These are phyloP conservation scores for Suillus weaverae DNA, from an alignment of 768 basidiomycete species.

Conservation along the genomic window DNA sequence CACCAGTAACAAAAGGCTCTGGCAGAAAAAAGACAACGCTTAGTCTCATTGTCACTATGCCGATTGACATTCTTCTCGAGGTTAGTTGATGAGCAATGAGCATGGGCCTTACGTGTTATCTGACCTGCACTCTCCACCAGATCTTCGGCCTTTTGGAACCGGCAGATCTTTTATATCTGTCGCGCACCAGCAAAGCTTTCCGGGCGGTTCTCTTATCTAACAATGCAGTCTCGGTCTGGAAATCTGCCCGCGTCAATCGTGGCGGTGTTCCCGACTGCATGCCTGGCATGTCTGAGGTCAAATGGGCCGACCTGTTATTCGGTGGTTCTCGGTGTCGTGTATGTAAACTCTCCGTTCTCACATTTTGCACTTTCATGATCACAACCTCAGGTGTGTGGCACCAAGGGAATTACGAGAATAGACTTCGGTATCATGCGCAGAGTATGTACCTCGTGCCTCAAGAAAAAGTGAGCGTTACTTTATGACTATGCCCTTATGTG, in stretches of 20 bases:
- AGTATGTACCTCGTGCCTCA: slow-evolving; percentile 17
- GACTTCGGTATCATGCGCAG: slow-evolving; percentile 20
- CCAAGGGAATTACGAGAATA: slow-evolving; percentile 15
- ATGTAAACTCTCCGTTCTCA: neutral
- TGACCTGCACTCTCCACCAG: slow-evolving; percentile 14
- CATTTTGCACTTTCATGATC: neutral
- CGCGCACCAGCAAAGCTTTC: slow-evolving; percentile 28
- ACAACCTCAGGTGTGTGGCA: slow-evolving; percentile 12
- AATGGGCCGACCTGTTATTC: slow-evolving; percentile 31
- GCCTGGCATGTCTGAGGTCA: slow-evolving; percentile 24
- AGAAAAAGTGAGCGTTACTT: slow-evolving; percentile 14
- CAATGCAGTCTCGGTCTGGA: slow-evolving; percentile 28
- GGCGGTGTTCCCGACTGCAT: slow-evolving; percentile 22
- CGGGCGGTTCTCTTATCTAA: slow-evolving; percentile 26
- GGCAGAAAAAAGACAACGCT: slow-evolving; percentile 10
- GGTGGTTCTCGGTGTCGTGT: slow-evolving; percentile 20
- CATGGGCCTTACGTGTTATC: neutral
- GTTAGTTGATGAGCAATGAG: slow-evolving; percentile 11
- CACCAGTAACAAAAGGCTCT: neutral
- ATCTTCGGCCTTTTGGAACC: slow-evolving; percentile 31
- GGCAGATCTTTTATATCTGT: slow-evolving; percentile 30
- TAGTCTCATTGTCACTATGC: slow-evolving; percentile 18
- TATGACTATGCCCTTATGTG: neutral
- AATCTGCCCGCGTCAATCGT: slow-evolving; percentile 5
- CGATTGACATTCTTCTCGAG: slow-evolving; percentile 31